Percentiles rank a stretch among this genome's conserved stretches.
Evolutionary conservation across 2,329 filamentous ascomycete genomes (phyloP).

Genomic region (Penicillium sumatraense): DNA sequence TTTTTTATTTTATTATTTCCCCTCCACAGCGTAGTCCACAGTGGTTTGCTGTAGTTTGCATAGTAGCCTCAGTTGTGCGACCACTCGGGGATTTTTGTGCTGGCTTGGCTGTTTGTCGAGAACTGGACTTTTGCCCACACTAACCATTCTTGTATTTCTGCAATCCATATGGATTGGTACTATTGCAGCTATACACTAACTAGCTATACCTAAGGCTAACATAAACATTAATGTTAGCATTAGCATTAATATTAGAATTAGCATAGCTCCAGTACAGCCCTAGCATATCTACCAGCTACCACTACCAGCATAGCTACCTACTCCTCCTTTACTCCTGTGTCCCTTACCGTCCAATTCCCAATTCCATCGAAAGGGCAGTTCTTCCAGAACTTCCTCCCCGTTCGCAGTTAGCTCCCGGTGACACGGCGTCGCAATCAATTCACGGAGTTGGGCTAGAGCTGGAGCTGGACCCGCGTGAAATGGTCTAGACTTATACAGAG

Average conservation of each 20-base stretch:
- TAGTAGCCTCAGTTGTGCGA: constrained; percentile 21
- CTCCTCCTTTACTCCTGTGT: too few species aligned
- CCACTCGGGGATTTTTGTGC: constrained; percentile 34
- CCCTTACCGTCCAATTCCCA: background rate
- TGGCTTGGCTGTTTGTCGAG: constrained; percentile 7
- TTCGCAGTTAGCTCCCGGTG: constrained; percentile 15
- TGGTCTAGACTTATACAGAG: constrained; percentile 23
- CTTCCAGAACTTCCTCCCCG: constrained; percentile 22
- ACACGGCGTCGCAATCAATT: constrained; percentile 16
- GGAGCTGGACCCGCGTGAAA: constrained; percentile 13
- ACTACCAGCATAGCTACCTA: too few species aligned
- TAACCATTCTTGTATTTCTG: constrained; percentile 4
- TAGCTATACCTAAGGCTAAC: too few species aligned
- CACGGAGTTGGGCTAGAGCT: too few species aligned
- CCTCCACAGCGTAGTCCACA: background rate
- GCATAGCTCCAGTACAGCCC: too few species aligned
- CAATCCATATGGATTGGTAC: background rate
- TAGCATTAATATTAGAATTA: too few species aligned
- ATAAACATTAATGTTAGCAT: too few species aligned
- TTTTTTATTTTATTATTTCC: background rate
- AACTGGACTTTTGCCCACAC: too few species aligned
- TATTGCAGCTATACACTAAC: too few species aligned
- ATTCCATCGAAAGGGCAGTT: constrained; percentile 2
- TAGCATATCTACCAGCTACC: too few species aligned
- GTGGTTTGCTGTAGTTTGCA: too few species aligned